phyloP scores from a whole-genome alignment of 768 basidiomycete species.

The Russula sp. region DNA sequence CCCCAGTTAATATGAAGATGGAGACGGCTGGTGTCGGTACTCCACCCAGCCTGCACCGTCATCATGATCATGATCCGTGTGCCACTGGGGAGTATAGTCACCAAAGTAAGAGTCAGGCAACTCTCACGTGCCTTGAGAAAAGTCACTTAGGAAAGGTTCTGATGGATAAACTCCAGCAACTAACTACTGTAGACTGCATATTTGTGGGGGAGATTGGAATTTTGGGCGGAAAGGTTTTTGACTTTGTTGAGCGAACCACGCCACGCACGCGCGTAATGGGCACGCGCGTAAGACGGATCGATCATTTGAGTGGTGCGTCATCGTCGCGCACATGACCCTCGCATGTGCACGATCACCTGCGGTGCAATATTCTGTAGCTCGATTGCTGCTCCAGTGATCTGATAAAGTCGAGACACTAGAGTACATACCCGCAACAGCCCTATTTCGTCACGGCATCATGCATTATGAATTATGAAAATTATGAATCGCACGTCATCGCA shows the following conservation, averaged over 20 bases:
- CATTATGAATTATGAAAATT: not conserved
- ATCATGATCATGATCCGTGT: no score
- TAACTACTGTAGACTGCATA: not conserved
- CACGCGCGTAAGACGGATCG: not conserved
- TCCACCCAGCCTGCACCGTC: no score
- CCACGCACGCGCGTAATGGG: not conserved
- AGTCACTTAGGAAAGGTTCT: not conserved
- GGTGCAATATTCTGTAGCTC: not conserved
- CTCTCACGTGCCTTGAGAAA: not conserved
- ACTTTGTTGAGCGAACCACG: not conserved
- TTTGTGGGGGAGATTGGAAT: not conserved
- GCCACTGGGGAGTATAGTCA: no score
- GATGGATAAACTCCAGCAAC: not conserved
- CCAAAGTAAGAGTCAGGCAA: no score
- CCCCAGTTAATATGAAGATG: no score
- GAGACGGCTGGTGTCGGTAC: not conserved
- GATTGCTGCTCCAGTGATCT: not conserved
- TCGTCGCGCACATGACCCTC: not conserved
- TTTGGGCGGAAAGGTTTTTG: not conserved
- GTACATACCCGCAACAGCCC: not conserved
- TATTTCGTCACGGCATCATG: not conserved
- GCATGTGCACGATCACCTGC: slow-evolving; percentile 16
- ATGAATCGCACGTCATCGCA: not conserved
- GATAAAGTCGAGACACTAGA: not conserved
- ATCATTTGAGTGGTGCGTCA: slow-evolving; percentile 12